A percentile compares a stretch with the other conserved stretches of the same genome.
Conservation (phyloP, 2,329 filamentous ascomycete species). For the Fusarium anthophilum region DNA sequence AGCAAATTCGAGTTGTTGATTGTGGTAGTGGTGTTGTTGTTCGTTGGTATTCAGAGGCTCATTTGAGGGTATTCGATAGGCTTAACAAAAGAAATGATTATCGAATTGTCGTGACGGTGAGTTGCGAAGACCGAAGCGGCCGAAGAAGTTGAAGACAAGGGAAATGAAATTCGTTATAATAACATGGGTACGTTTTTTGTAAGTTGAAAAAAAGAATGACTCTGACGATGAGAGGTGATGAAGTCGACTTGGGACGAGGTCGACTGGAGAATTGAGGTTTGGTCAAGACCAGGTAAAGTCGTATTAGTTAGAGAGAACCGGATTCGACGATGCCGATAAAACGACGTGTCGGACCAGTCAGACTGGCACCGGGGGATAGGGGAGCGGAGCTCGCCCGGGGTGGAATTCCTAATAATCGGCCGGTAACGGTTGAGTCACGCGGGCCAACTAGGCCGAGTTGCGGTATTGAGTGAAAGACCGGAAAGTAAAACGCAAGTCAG, state of each 20-base stretch:
- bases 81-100: conserved; percentile 51
- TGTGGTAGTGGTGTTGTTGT: conserved; percentile 39
- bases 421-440: conserved; percentile 39
- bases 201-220: conserved; percentile 43
- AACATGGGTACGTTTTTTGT: conserved; percentile 53
- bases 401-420: conserved; percentile 37
- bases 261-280: conserved; percentile 31
- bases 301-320: conserved; percentile 19
- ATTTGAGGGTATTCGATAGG: conserved; percentile 50
- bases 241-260: conserved; percentile 44
- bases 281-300: conserved; percentile 17
- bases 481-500: conserved; percentile 18
- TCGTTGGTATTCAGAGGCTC: conserved; percentile 54
- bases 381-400: conserved; percentile 46
- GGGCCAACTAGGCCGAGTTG: conserved; percentile 29
- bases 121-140: conserved; percentile 44
- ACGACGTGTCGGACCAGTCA: conserved; percentile 44
- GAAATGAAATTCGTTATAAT: conserved; percentile 54
- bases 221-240: conserved; percentile 36
- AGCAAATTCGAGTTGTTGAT: conserved; percentile 35
- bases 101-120: conserved; percentile 46
- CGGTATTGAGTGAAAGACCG: conserved; percentile 14
- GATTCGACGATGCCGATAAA: conserved; percentile 43
- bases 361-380: conserved; percentile 42
- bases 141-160: conserved; percentile 46